Evolutionary conservation across 192 early-diverging fungal genomes (phyloP).

Genomic region (Endogone sp.): DNA sequence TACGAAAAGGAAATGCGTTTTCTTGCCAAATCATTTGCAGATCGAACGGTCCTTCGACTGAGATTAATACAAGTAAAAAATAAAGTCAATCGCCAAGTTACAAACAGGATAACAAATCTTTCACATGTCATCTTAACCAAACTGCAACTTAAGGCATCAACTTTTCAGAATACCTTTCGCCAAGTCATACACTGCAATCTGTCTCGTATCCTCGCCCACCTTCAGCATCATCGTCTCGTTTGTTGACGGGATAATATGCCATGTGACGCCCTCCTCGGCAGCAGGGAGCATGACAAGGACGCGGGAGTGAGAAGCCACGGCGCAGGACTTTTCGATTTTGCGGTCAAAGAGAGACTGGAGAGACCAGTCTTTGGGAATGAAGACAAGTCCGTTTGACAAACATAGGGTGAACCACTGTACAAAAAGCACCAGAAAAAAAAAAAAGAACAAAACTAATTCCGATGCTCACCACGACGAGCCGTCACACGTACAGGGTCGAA

Average conservation of each 20-base stretch:
- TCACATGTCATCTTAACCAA: too few species aligned
- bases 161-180: conserved; percentile 23
- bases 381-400: not conserved
- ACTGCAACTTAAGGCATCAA: not conserved
- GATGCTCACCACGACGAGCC: conserved; percentile 33
- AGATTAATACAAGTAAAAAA: not conserved
- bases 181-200: conserved; percentile 44
- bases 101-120: too few species aligned
- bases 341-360: conserved; percentile 43
- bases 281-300: conserved; percentile 33
- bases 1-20: conserved; percentile 42
- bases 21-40: conserved; percentile 51
- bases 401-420: too few species aligned
- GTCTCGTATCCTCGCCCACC: conserved; percentile 6
- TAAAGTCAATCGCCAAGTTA: conserved; percentile 8
- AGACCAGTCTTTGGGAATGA: conserved; percentile 40
- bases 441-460: not conserved
- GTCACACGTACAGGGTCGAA: conserved; percentile 65
- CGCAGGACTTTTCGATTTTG: conserved; percentile 39
- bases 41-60: conserved; percentile 19
- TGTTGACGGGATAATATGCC: not conserved
- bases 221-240: conserved; percentile 9
- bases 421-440: too few species aligned
- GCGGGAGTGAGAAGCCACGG: conserved; percentile 42
- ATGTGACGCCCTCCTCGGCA: conserved; percentile 7